Percentiles rank a stretch among this genome's conserved stretches.
These are phyloP conservation scores for Ustilago trichophora DNA, from an alignment of 1,284 basidiomycete genomes.

Conservation along the genomic window DNA sequence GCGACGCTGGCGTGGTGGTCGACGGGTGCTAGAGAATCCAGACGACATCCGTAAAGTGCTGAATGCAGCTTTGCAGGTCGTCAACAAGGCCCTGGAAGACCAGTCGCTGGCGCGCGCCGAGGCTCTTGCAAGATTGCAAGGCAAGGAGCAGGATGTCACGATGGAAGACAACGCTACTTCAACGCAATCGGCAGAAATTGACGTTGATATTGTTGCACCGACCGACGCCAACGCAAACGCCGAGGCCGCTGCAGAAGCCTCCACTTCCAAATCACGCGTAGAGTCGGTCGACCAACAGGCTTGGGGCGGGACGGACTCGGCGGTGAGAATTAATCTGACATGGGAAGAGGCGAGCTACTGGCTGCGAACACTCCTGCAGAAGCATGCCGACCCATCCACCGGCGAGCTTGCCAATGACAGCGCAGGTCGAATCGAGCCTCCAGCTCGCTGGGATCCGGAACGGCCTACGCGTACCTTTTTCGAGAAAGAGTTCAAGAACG, in stretches of 20 bases:
- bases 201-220: too few relatives aligned
- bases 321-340: conserved; percentile 14
- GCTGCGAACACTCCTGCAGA: conserved; percentile 23
- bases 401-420: neutral
- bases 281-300: conserved; percentile 1
- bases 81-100: conserved; percentile 19
- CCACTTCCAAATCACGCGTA: neutral
- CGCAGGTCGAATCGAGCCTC: conserved; percentile 9
- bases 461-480: conserved; percentile 39
- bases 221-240: too few relatives aligned
- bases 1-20: conserved; percentile 29
- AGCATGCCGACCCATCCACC: conserved; percentile 16
- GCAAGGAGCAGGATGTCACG: neutral
- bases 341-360: conserved; percentile 50
- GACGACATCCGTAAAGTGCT: conserved; percentile 18
- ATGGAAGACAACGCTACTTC: neutral
- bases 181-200: too few relatives aligned
- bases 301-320: conserved; percentile 4
- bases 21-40: conserved; percentile 4
- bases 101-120: conserved; percentile 2
- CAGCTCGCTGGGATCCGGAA: conserved; percentile 37
- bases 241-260: neutral
- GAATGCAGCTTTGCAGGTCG: conserved; percentile 14
- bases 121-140: neutral
- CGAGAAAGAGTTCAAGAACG: conserved; percentile 47